phyloP scores from a whole-genome alignment of 257 asterid species.

The Jacaranda mimosifolia region DNA sequence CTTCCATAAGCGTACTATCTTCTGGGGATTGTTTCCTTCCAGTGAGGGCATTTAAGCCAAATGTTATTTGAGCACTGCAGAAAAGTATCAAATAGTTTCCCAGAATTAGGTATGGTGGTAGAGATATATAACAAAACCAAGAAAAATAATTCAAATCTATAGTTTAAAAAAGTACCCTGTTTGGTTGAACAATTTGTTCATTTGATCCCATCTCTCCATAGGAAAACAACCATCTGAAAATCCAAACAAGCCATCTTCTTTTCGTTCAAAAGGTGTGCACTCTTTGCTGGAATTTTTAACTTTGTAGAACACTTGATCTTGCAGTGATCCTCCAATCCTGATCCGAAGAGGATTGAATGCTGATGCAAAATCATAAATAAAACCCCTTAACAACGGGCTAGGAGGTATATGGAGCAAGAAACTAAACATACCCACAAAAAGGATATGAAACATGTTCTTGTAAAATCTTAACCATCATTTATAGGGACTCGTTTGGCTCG shows the following conservation, averaged over 20 bases:
- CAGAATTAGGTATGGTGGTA: not conserved
- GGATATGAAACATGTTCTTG: too few species aligned
- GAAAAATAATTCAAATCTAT: not conserved
- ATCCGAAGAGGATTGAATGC: slow-evolving; percentile 70
- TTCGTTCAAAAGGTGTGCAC: slow-evolving; percentile 64
- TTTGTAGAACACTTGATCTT: slow-evolving; percentile 70
- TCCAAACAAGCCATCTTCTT: slow-evolving; percentile 53
- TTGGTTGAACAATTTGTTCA: slow-evolving; percentile 51
- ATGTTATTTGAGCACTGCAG: slow-evolving; percentile 67
- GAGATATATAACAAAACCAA: too few species aligned
- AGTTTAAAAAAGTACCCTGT: slow-evolving; percentile 55
- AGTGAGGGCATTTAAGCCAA: slow-evolving; percentile 73
- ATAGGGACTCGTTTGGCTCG: too few species aligned
- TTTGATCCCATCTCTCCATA: slow-evolving; percentile 76
- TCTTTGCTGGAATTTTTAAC: slow-evolving; percentile 49
- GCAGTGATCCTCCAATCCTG: slow-evolving; percentile 77
- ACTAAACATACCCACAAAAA: too few species aligned
- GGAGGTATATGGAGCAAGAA: too few species aligned
- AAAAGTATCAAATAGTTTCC: not conserved
- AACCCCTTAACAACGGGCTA: too few species aligned
- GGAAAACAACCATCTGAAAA: slow-evolving; percentile 68
- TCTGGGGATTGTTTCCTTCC: slow-evolving; percentile 51
- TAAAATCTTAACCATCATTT: too few species aligned
- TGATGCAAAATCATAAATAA: slow-evolving; percentile 30
- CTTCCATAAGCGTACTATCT: slow-evolving; percentile 52